phyloP scores from a whole-genome alignment of 2,329 filamentous ascomycete species.

The Colletotrichum orbiculare region DNA sequence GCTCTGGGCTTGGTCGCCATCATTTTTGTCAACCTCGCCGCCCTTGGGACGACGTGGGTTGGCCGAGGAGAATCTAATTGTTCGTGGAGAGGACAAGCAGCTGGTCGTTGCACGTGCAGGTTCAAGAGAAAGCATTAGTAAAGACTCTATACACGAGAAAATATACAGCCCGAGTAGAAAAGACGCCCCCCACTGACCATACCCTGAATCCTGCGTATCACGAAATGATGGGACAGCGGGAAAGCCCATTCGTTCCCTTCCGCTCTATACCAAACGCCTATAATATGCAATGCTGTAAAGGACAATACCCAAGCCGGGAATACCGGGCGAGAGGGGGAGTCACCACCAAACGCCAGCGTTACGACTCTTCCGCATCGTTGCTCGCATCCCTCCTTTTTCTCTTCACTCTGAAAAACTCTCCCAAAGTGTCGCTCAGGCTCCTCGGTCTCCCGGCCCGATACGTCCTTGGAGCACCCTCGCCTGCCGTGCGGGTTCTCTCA shows the following conservation, averaged over 20 bases:
- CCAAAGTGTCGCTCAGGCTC: slow-evolving; percentile 56
- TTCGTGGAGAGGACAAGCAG: background rate
- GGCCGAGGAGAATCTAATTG: no score
- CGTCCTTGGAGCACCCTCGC: slow-evolving; percentile 23
- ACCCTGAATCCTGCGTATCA: slow-evolving; percentile 1
- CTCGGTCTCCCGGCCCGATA: slow-evolving; percentile 46
- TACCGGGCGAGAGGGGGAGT: no score
- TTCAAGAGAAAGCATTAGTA: slow-evolving; percentile 3
- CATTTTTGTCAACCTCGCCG: no score
- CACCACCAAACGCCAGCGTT: background rate
- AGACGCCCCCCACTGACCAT: background rate
- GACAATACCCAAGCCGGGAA: background rate
- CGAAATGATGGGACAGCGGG: slow-evolving; percentile 23
- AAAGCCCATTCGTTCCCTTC: background rate
- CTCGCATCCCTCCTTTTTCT: slow-evolving; percentile 43
- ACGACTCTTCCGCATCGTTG: slow-evolving; percentile 37
- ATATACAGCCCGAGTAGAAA: background rate
- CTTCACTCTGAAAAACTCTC: slow-evolving; percentile 51
- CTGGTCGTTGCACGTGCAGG: slow-evolving; percentile 1
- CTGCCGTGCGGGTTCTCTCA: slow-evolving; percentile 31
- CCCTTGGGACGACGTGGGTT: no score
- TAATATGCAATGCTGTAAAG: slow-evolving; percentile 27
- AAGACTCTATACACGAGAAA: slow-evolving; percentile 12
- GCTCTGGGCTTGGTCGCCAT: no score
- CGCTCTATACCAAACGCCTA: slow-evolving; percentile 35